A percentile compares a stretch with the other conserved stretches of the same genome.
Evolutionary conservation across 768 basidiomycete species (phyloP).

Genomic region (Mycena pura): DNA sequence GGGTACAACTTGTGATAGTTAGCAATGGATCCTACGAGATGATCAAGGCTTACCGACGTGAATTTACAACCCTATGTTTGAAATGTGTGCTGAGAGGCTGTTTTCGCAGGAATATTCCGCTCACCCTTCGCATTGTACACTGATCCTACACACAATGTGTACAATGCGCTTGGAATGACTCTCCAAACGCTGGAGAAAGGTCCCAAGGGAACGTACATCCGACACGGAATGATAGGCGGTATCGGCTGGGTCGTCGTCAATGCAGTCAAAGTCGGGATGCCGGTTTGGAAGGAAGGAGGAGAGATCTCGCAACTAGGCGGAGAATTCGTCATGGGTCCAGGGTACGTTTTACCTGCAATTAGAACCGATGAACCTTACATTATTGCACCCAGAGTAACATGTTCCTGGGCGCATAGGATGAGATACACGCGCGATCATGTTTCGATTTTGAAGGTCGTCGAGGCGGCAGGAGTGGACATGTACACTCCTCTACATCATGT

Average conservation of each 20-base stretch:
- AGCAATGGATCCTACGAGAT: conserved; percentile 70
- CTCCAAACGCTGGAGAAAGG: conserved; percentile 28
- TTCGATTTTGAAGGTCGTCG: conserved; percentile 59
- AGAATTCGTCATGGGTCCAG: conserved; percentile 74
- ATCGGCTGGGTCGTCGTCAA: conserved; percentile 63
- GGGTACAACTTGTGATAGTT: conserved; percentile 65
- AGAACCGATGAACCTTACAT: neutral
- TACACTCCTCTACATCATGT: conserved; percentile 11
- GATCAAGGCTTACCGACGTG: conserved; percentile 62
- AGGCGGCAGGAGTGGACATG: conserved; percentile 53
- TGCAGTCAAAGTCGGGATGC: conserved; percentile 64
- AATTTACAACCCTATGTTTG: neutral
- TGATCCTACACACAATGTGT: conserved; percentile 62
- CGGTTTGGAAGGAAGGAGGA: conserved; percentile 64
- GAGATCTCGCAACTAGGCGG: conserved; percentile 71
- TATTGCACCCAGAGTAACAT: conserved; percentile 49
- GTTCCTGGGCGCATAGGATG: conserved; percentile 71
- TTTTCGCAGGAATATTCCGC: conserved; percentile 59
- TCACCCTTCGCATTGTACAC: conserved; percentile 70
- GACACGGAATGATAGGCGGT: conserved; percentile 57
- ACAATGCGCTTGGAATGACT: conserved; percentile 67
- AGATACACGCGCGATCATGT: conserved; percentile 61
- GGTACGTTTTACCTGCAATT: conserved; percentile 42
- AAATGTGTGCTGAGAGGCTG: neutral
- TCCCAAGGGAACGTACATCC: conserved; percentile 57